These are phyloP conservation scores for Xylariales sp. DNA, from an alignment of 2,329 filamentous ascomycete species.

Conservation along the genomic window DNA sequence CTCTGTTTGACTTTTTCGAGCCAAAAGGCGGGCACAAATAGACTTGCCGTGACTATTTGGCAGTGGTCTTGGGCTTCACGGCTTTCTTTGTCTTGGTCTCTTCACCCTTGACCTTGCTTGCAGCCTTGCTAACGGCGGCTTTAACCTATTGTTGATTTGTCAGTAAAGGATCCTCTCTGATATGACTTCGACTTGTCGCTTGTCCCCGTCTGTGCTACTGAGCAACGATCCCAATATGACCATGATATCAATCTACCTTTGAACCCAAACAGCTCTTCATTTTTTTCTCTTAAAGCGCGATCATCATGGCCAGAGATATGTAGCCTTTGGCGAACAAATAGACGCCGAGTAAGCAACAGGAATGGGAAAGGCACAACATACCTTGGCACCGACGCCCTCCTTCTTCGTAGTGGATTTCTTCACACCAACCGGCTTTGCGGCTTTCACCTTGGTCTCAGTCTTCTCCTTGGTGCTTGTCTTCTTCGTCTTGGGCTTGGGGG, in stretches of 20 bases:
- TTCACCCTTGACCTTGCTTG: constrained; percentile 18
- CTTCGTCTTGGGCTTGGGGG: constrained; percentile 24
- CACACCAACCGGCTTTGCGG: constrained; percentile 24
- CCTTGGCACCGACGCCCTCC: constrained; percentile 24
- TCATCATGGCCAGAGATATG: background rate
- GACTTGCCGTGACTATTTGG: constrained; percentile 13
- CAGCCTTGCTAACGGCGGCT: constrained; percentile 21
- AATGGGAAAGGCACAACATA: constrained; percentile 12
- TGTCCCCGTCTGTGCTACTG: too few relatives aligned
- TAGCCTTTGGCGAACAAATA: background rate
- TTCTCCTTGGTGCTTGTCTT: constrained; percentile 12
- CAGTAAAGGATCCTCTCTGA: background rate
- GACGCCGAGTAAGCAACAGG: background rate
- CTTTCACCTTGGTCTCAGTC: constrained; percentile 15
- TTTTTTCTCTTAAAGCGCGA: background rate
- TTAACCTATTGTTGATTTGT: constrained; percentile 17
- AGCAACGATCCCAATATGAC: too few relatives aligned
- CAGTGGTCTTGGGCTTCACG: constrained; percentile 20
- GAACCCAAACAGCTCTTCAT: too few relatives aligned
- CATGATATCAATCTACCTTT: too few relatives aligned
- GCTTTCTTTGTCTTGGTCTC: constrained; percentile 18
- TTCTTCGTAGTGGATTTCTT: constrained; percentile 24
- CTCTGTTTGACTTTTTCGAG: background rate
- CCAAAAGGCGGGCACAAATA: background rate
- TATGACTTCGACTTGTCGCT: too few relatives aligned